phyloP scores from a whole-genome alignment of 176 grass and related monocot genomes.

The Avena eriantha region DNA sequence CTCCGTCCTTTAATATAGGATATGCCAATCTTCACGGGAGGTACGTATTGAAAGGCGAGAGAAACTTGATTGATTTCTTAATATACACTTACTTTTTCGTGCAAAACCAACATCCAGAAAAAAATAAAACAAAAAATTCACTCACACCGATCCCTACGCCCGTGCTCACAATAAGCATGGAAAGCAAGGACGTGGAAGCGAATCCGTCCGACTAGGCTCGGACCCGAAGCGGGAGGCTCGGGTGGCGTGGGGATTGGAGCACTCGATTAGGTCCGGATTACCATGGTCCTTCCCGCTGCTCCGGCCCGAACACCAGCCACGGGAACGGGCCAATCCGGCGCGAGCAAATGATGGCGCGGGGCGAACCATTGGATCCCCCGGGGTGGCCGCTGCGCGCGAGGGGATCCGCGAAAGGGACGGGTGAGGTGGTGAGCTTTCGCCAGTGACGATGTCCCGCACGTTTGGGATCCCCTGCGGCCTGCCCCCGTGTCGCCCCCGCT shows the following conservation, averaged over 20 bases:
- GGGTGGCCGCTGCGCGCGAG: background rate
- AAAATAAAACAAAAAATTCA: background rate
- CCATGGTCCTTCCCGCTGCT: background rate
- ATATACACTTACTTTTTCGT: background rate
- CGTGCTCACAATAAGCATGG: background rate
- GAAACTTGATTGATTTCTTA: too few species aligned
- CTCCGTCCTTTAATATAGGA: too few species aligned
- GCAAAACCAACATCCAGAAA: background rate
- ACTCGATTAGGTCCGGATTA: constrained; percentile 52
- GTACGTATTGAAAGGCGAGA: too few species aligned
- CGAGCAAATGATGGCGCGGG: background rate
- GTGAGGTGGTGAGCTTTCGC: constrained; percentile 49
- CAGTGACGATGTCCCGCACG: constrained; percentile 39
- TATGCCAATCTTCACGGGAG: too few species aligned
- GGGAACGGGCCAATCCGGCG: background rate
- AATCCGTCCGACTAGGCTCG: background rate
- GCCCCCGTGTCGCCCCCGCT: background rate
- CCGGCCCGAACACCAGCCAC: background rate
- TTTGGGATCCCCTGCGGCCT: background rate
- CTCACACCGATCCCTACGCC: background rate
- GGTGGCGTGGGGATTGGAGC: constrained; percentile 56
- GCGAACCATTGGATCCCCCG: background rate
- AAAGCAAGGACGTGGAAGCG: background rate
- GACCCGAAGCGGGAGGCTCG: constrained; percentile 46
- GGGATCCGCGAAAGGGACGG: constrained; percentile 43